Percentiles rank a stretch among this genome's conserved stretches.
These are phyloP conservation scores for Ascobolus immersus DNA, from an alignment of 495 filamentous ascomycete genomes.

Conservation along the genomic window DNA sequence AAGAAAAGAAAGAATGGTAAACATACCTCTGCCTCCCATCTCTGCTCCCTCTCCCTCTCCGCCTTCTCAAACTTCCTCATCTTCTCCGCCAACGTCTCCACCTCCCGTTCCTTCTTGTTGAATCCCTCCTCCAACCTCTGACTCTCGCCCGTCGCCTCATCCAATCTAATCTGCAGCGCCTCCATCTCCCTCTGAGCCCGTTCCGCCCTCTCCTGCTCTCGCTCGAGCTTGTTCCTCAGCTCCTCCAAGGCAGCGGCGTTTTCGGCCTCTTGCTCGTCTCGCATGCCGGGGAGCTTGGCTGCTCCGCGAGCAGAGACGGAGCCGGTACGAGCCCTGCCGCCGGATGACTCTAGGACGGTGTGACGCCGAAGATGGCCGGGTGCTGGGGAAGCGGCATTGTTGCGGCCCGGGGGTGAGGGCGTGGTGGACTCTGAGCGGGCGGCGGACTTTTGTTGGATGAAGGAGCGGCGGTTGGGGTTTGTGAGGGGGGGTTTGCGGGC, in stretches of 20 bases:
- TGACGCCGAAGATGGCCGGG: neutral
- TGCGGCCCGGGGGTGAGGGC: constrained; percentile 7
- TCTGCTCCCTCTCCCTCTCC: constrained; percentile 65
- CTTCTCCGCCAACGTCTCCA: constrained; percentile 55
- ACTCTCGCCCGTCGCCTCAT: constrained; percentile 65
- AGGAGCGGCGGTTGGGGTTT: constrained; percentile 12
- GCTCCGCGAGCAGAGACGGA: constrained; percentile 6
- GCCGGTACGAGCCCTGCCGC: constrained; percentile 7
- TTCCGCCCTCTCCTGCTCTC: constrained; percentile 55
- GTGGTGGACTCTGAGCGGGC: constrained; percentile 7
- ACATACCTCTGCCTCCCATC: constrained; percentile 51
- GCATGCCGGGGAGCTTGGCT: constrained; percentile 5
- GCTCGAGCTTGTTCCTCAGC: constrained; percentile 50
- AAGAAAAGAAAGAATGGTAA: neutral
- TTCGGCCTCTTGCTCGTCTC: constrained; percentile 21
- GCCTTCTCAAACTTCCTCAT: constrained; percentile 53
- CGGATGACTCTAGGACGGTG: neutral
- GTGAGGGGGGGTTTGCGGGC: constrained; percentile 13
- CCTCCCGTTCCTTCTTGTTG: constrained; percentile 56
- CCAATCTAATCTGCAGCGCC: constrained; percentile 59
- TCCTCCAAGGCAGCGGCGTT: constrained; percentile 63
- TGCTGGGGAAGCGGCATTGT: constrained; percentile 7
- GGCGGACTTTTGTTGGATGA: no score
- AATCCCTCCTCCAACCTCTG: constrained; percentile 57
- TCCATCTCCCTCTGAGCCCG: constrained; percentile 49